phyloP scores from a whole-genome alignment of 1,284 basidiomycete species.

The Trichosporon sp. region DNA sequence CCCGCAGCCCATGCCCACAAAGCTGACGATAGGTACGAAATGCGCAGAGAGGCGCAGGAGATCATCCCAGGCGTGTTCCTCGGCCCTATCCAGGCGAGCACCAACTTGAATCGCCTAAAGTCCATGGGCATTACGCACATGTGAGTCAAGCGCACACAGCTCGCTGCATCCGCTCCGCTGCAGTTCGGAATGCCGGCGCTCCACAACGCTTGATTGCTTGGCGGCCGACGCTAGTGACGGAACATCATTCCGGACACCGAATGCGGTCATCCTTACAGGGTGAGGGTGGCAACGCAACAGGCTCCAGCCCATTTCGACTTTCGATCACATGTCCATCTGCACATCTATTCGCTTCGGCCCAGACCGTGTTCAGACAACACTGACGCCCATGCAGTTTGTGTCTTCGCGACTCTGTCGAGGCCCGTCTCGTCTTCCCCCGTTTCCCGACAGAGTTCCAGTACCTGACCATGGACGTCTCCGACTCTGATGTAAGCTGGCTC shows the following conservation, averaged over 20 bases:
- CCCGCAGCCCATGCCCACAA: neutral
- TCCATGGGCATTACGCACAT: slow-evolving; percentile 78
- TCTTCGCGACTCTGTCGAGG: slow-evolving; percentile 81
- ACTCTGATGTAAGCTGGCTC: slow-evolving; percentile 66
- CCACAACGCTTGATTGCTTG: neutral
- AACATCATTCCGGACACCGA: neutral
- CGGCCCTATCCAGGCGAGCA: slow-evolving; percentile 85
- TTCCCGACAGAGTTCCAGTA: slow-evolving; percentile 81
- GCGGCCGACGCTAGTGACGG: neutral
- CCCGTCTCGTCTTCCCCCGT: slow-evolving; percentile 80
- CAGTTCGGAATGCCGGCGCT: neutral
- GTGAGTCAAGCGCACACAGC: slow-evolving; percentile 60
- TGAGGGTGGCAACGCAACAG: no score
- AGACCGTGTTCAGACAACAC: neutral
- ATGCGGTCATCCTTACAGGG: neutral
- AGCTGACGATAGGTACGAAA: slow-evolving; percentile 72
- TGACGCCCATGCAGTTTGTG: slow-evolving; percentile 65
- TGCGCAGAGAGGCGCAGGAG: slow-evolving; percentile 89
- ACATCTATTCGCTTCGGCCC: neutral
- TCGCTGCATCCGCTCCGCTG: no score
- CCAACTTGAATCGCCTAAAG: slow-evolving; percentile 69
- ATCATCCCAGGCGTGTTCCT: slow-evolving; percentile 81
- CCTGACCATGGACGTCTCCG: slow-evolving; percentile 80
- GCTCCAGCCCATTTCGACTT: neutral
- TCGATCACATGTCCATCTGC: neutral